Evolutionary conservation across 2,329 filamentous ascomycete species (phyloP).

Genomic region (Fusarium albosuccineum): DNA sequence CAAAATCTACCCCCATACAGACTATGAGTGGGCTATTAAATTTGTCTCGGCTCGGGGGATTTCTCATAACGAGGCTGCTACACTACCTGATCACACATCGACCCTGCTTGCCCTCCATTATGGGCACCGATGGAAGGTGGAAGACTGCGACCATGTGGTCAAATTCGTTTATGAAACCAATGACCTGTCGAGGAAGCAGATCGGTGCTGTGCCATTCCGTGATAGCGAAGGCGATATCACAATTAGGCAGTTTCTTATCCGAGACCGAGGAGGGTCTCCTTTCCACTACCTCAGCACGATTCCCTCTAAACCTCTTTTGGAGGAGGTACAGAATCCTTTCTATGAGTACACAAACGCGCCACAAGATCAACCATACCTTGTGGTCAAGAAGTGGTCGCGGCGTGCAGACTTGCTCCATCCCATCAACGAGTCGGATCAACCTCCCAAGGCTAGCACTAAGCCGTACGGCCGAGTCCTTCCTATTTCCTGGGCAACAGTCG

Average conservation of each 20-base stretch:
- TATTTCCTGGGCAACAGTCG: constrained; percentile 61
- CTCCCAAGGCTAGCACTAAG: constrained; percentile 52
- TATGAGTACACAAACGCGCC: constrained; percentile 55
- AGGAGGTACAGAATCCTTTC: constrained; percentile 56
- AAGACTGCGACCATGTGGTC: constrained; percentile 58
- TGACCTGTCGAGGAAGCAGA: constrained; percentile 46
- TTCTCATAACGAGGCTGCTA: constrained; percentile 30
- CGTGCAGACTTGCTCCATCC: constrained; percentile 71
- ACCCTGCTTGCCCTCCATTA: constrained; percentile 62
- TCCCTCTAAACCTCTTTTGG: constrained; percentile 57
- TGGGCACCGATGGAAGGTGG: constrained; percentile 59
- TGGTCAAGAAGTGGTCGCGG: constrained; percentile 63
- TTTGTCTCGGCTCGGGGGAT: constrained; percentile 38
- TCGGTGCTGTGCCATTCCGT: constrained; percentile 50
- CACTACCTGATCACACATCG: constrained; percentile 58
- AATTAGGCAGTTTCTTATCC: constrained; percentile 53
- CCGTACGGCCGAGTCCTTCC: constrained; percentile 61
- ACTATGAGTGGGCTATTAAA: constrained; percentile 51
- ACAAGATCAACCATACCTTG: constrained; percentile 62
- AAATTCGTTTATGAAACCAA: constrained; percentile 52
- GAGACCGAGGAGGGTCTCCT: constrained; percentile 53
- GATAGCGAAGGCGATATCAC: constrained; percentile 36
- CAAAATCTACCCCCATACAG: constrained; percentile 55
- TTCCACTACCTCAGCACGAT: constrained; percentile 59
- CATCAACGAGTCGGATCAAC: constrained; percentile 17